Evolutionary conservation across 495 filamentous ascomycete species (phyloP), one percentile per base, ranked within the genome.

Genomic region (Neurospora cerealis): DNA sequence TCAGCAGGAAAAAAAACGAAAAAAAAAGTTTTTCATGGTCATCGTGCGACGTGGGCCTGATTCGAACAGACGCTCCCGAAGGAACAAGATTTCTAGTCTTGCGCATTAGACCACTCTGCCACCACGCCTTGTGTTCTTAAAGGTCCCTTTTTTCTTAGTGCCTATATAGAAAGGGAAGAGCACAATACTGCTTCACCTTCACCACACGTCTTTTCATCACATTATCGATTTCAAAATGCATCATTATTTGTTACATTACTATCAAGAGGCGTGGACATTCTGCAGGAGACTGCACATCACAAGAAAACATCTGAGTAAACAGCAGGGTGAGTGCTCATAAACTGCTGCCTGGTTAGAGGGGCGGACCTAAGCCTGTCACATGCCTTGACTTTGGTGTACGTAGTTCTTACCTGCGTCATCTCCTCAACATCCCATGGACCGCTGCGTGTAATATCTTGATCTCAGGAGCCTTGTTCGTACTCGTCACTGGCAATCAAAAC

Each of bases 31-130:
- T 3, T 32, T 4, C 1, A 54, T 54, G 46, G 46, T 62, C 54
- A 62, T 62, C 54, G 54, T 62, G 54, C 54, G 54, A 62, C 54
- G 54, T 62, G 54, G 54, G 54, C 54, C 54, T 62, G 54, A 62
- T 62, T 62, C 48, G 48, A 62, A 62, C 48, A 62, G 48, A 48
- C 46, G 46, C 42, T 46, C 42, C 42, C 42, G 42, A 46, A 46
- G 19, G 42, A 46, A 48, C 44, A 48, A 48, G 44, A 48, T 48
- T 48, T 48, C 46, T 48, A 48, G 46, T 48, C 46, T 48, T 48
- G 46, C 46, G 46, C 46, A 48, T 48, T 48, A 48, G 46, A 48
- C 46, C 46, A 48, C 46, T 48, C 46, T 48, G 48, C 48, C 48
- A 62, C 48, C 48, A 62, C 48, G 48, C 48, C 48, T 32, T 32